phyloP scores from a whole-genome alignment of 208 protist genomes.

The Acanthamoeba sp. region DNA sequence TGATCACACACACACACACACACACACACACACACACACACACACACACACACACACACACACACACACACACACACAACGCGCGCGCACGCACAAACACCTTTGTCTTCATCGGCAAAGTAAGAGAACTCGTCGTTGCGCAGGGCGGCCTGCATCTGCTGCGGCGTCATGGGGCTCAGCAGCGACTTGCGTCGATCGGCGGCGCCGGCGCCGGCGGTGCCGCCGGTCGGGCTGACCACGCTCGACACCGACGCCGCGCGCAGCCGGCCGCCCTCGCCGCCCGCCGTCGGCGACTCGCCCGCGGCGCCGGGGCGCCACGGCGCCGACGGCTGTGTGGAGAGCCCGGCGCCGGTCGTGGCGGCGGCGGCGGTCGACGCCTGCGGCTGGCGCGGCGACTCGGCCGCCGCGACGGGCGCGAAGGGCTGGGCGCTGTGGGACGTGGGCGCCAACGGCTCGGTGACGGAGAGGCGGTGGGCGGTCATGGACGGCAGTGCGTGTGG shows the following conservation, averaged over 20 bases:
- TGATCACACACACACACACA: too few species aligned
- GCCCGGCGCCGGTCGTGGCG: too few species aligned
- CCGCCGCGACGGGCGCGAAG: not conserved
- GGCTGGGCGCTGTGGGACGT: not conserved
- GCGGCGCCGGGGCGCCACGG: too few species aligned
- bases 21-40: not conserved
- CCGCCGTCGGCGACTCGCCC: not conserved
- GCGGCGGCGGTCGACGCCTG: not conserved
- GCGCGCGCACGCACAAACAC: not conserved
- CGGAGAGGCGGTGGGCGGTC: not conserved
- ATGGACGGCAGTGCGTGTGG: not conserved
- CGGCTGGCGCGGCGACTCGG: not conserved
- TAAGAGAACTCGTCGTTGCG: conserved; percentile 23
- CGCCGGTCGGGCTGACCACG: not conserved
- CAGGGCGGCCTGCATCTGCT: conserved; percentile 1
- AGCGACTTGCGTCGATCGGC: conserved; percentile 23
- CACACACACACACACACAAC: not conserved
- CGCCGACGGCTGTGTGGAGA: too few species aligned
- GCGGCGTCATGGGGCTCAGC: not conserved
- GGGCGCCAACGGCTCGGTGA: not conserved
- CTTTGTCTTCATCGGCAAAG: conserved; percentile 15
- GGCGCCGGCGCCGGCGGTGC: not conserved
- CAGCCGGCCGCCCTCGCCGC: not conserved
- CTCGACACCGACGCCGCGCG: not conserved
- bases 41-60: too few species aligned